Evolutionary conservation across 257 asterid species (phyloP), one percentile per base, ranked within the genome.

Genomic region (Catharanthus roseus): DNA sequence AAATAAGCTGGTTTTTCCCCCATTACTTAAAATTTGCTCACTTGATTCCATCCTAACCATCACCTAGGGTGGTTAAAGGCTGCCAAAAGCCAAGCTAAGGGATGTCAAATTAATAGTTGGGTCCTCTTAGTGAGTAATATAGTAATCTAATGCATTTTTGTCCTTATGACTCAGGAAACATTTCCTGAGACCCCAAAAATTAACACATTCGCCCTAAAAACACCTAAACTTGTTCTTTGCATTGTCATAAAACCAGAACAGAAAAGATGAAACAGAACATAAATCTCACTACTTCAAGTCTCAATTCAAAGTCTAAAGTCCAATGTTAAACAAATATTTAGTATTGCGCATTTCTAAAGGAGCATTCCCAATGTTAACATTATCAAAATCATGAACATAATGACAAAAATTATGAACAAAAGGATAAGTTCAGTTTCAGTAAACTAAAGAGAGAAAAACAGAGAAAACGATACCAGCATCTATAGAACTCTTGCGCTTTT

Each of bases 401-500:
- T 2, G 55, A 47, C 19, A 15, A 47, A 15, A 47, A 15, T 1
- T 0, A 1, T 47, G 31, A 56, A 39, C 54, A 36, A 39, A 42
- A 41, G 13, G 2, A 24, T 1, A 0, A 28, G 53, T 54, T n/a
- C 3, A 63, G 45, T 21, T 24, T 57, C 28, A 50, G 45, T 10
- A 36, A 74, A 21, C 60, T n/a, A n/a, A n/a, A 79, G 38, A 44
- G 57, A 69, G n/a, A 65, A n/a, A 61, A 38, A 18, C 0, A 56
- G 39, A 57, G 31, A 74, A 34, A 3, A 26, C 10, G 51, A 23
- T 73, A 93, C 98, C 96, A 73, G 74, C 82, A 75, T 83, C 85
- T 73, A 68, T 84, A 38, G 31, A 77, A 57, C 62, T 76, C 79
- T 87, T 88, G 56, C 79, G 81, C 75, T 76, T 82, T 72, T 79